Conservation (phyloP, 2,329 filamentous ascomycete species). For the Fusarium torreyae region DNA sequence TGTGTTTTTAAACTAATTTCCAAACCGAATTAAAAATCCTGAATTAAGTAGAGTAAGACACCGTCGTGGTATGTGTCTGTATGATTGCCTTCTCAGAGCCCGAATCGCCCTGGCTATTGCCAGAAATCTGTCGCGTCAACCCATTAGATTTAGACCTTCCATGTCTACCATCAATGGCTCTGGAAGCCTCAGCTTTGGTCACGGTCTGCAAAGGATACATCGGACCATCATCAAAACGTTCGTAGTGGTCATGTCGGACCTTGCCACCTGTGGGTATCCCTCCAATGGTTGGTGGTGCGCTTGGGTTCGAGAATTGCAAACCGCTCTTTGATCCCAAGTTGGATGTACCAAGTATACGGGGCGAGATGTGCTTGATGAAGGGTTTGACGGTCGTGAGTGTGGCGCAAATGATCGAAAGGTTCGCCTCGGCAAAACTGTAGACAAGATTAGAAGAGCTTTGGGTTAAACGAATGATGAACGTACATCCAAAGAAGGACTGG, state of each 20-base stretch:
- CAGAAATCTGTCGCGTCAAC: neutral
- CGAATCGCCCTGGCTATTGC: conserved; percentile 17
- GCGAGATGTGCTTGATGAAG: conserved; percentile 34
- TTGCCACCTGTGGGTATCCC: conserved; percentile 6
- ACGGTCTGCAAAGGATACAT: conserved; percentile 29
- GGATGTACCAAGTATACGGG: conserved; percentile 21
- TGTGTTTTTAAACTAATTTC: neutral
- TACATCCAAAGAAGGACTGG: conserved; percentile 41
- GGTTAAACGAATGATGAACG: neutral
- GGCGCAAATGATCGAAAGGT: conserved; percentile 37
- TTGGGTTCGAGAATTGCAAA: conserved; percentile 21
- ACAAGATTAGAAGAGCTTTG: neutral
- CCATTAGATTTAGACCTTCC: neutral
- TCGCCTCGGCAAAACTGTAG: conserved; percentile 30
- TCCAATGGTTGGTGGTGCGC: conserved; percentile 26
- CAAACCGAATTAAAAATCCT: neutral
- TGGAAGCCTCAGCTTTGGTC: conserved; percentile 8
- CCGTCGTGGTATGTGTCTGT: conserved; percentile 20
- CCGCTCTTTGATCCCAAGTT: conserved; percentile 8
- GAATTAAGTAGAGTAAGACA: conserved; percentile 10
- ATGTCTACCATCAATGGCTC: neutral
- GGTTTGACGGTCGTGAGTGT: conserved; percentile 31
- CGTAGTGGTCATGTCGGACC: conserved; percentile 15
- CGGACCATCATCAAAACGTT: conserved; percentile 14
- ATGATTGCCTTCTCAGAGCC: conserved; percentile 30